Conservation (phyloP, 2,329 filamentous ascomycete genomes). For the Venturiaceae sp. region DNA sequence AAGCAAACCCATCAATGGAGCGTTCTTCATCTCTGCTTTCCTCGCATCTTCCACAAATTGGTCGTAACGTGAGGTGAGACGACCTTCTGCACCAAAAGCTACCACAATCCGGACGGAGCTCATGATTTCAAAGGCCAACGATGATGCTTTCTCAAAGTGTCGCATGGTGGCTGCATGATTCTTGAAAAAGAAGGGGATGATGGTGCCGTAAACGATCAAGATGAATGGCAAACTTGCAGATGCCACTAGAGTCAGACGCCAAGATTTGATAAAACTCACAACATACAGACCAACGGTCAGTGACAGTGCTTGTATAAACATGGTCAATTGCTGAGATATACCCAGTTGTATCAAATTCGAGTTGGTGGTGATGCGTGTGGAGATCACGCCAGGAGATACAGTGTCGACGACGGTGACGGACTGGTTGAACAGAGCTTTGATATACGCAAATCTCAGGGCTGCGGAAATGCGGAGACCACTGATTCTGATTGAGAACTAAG, state of each 20-base stretch:
- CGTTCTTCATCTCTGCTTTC: conserved; percentile 17
- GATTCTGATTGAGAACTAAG: conserved; percentile 18
- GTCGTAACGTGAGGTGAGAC: conserved; percentile 21
- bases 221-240: conserved; percentile 21
- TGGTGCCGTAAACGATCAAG: conserved; percentile 19
- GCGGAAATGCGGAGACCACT: conserved; percentile 18
- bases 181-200: conserved; percentile 22
- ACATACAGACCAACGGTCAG: conserved; percentile 26
- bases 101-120: conserved; percentile 25
- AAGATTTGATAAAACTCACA: conserved; percentile 18
- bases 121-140: conserved; percentile 27
- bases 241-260: conserved; percentile 19
- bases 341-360: conserved; percentile 19
- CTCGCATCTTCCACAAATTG: conserved; percentile 18
- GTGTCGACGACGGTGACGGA: conserved; percentile 18
- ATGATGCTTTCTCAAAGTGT: conserved; percentile 23
- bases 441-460: conserved; percentile 16
- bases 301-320: conserved; percentile 20
- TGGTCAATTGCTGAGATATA: conserved; percentile 18
- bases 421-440: conserved; percentile 16
- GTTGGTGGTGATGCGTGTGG: conserved; percentile 19
- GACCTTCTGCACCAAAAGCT: conserved; percentile 26
- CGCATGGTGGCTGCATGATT: conserved; percentile 22
- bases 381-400: conserved; percentile 18
- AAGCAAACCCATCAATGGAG: conserved; percentile 23